These are phyloP conservation scores for Elongisporangium senticosum DNA, from an alignment of 352 stramenopile genomes.

Conservation along the genomic window DNA sequence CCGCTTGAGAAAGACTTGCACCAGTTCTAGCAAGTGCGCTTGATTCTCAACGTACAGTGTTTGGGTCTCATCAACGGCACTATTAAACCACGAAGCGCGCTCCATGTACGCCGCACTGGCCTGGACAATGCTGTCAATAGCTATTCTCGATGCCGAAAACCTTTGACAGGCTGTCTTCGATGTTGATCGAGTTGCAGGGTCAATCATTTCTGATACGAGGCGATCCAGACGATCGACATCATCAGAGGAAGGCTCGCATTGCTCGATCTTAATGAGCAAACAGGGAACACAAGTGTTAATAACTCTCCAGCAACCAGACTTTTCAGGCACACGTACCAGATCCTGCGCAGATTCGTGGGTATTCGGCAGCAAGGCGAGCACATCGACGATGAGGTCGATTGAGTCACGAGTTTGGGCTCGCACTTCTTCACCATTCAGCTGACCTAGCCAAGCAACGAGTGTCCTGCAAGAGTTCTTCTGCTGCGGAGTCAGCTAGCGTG, in stretches of 20 bases:
- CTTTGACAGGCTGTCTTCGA: neutral
- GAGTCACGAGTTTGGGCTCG: slow-evolving; percentile 3
- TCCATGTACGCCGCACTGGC: no score
- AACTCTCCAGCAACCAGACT: neutral
- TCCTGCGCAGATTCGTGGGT: neutral
- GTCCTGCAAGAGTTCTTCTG: neutral
- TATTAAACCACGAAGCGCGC: no score
- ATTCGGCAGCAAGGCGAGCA: neutral
- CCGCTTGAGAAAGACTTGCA: no score
- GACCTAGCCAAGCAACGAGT: neutral
- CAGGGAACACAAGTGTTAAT: no score
- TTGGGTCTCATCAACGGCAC: no score
- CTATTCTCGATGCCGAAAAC: neutral
- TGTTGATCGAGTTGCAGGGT: neutral
- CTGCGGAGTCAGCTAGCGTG: neutral
- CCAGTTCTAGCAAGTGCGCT: no score
- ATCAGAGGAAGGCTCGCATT: neutral
- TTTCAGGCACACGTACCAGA: neutral
- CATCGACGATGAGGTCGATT: neutral
- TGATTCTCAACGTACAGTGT: no score
- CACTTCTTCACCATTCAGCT: neutral
- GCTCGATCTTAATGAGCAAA: neutral
- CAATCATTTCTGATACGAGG: neutral
- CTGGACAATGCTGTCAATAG: no score
- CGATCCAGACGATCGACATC: neutral